Base-by-base conservation (phyloP, 768 basidiomycete genomes). In the Boletellus sp. region DNA sequence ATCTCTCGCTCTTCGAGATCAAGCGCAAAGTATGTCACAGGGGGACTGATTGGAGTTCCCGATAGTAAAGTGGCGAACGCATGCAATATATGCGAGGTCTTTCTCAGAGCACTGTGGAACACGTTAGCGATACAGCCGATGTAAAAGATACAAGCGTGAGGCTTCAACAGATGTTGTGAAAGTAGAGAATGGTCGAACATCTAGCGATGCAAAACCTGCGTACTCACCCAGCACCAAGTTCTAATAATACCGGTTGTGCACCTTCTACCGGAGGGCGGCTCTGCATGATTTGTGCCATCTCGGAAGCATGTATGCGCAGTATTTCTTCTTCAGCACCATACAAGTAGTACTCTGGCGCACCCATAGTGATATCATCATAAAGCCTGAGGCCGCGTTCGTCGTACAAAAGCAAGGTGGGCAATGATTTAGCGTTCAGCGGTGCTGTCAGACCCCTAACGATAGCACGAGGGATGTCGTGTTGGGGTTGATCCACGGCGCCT, bases 221-320 rank as follows among this genome's bases (percentile, higher is more conserved):
- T 26, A 40, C 90, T 77, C 67, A 94, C 91, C 94, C 94, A 9
- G 94, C 90, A 38, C 95, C 94, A n/a, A 98, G 78, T 64, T 97
- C 94, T 36, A 97, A 75, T 7, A 96, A 75, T 45, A 84, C 76
- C 46, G 82, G 78, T 16, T 67, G 56, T 24, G 22, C 17, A 1
- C 62, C 64, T 15, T 36, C 45, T 17, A 51, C 55, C 3, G 39
- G 20, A 7, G 39, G 46, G 19, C 65, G 66, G 24, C 66, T 62
- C 65, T 89, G 80, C 86, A 93, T 92, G 45, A 74, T 69, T 26
- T 70, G 71, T 16, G 86, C 86, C 45, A 99, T 94, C 31, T 92
- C 85, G 39, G 78, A 72, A 2, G 83, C 84, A 53, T 88, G 76
- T 22, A 65, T 72, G 68, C 81, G 84, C 54, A 98, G 73, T 50